Evolutionary conservation across 2,329 filamentous ascomycete genomes (phyloP), one percentile per base, ranked within the genome.

Genomic region (Dactylella cylindrospora): DNA sequence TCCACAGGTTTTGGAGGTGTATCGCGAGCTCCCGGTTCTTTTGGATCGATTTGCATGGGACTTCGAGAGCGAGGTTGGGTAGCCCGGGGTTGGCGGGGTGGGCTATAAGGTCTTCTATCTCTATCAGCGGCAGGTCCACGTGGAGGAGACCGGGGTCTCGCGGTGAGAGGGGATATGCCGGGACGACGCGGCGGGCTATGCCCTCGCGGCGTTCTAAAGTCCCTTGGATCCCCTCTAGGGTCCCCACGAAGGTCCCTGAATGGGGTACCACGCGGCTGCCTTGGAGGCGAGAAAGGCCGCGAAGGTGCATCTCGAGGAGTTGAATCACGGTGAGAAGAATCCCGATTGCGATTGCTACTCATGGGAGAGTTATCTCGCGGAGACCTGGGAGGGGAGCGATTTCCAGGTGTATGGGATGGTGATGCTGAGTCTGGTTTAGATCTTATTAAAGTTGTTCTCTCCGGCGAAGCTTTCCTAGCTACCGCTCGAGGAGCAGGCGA

Each of bases 381-480:
- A n/a, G 50, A 52, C 49, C 43, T n/a, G 35, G 46, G 47, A 57
- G 64, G 31, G 40, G 67, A 50, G 39, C 40, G 32, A 13, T 45
- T 29, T 13, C 36, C 43, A 9, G 65, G 64, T n/a, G 65, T 66
- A 19, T 46, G 65, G 26, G 40, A 31, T 15, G 39, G 45, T n/a
- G 64, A 59, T 2, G 66, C 66, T 15, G 66, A 64, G 12, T 61
- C 55, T 12, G 50, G 57, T 33, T 64, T 55, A n/a, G 49, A 64
- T 32, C 57, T 54, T 25, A 57, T 52, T 23, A 66, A 38, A 1
- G 67, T 66, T 13, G 66, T 65, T 25, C 53, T 66, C 17, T 66
- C 66, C 2, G 67, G 67, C 26, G 67, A 68, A 38, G 53, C 13
- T 10, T 47, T 40, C 31, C 55, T 39, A 3, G 28, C 39, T 10